Evolutionary conservation across 2,329 filamentous ascomycete species (phyloP).

Genomic region (Clonostachys chloroleuca): DNA sequence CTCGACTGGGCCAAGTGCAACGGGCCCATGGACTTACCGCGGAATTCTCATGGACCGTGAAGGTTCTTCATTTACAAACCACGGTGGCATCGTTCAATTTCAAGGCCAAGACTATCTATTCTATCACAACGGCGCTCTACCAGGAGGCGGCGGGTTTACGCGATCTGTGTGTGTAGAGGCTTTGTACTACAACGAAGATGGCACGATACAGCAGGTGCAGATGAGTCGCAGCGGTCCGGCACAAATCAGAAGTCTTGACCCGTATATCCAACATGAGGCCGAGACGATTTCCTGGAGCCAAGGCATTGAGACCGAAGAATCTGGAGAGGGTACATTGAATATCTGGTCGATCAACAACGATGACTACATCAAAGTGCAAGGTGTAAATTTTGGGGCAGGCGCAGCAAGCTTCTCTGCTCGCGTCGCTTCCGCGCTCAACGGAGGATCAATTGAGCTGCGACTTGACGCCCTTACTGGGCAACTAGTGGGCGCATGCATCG

Average conservation of each 20-base stretch:
- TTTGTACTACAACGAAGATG: constrained; percentile 18
- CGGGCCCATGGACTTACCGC: constrained; percentile 21
- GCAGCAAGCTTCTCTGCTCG: constrained; percentile 13
- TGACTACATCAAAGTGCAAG: constrained; percentile 23
- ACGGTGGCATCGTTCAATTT: constrained; percentile 19
- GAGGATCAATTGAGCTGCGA: constrained; percentile 18
- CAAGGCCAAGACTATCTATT: constrained; percentile 19
- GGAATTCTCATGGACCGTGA: constrained; percentile 19
- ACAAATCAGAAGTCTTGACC: constrained; percentile 15
- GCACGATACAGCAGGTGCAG: constrained; percentile 15
- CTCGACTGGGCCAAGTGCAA: constrained; percentile 14
- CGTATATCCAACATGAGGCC: constrained; percentile 17
- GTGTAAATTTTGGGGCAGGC: constrained; percentile 18
- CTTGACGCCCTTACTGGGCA: constrained; percentile 14
- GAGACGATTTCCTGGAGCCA: constrained; percentile 20
- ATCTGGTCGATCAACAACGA: constrained; percentile 17
- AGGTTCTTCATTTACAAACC: constrained; percentile 20
- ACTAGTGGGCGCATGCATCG: constrained; percentile 15
- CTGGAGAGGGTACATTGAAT: constrained; percentile 15
- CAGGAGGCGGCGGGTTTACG: constrained; percentile 16
- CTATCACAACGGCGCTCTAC: constrained; percentile 23
- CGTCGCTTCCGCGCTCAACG: constrained; percentile 14
- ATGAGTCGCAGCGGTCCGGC: constrained; percentile 18
- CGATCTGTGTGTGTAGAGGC: constrained; percentile 18
- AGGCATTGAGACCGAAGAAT: constrained; percentile 13